Conservation (phyloP, 1,139 yeast species). For the Diutina pseudorugosa region DNA sequence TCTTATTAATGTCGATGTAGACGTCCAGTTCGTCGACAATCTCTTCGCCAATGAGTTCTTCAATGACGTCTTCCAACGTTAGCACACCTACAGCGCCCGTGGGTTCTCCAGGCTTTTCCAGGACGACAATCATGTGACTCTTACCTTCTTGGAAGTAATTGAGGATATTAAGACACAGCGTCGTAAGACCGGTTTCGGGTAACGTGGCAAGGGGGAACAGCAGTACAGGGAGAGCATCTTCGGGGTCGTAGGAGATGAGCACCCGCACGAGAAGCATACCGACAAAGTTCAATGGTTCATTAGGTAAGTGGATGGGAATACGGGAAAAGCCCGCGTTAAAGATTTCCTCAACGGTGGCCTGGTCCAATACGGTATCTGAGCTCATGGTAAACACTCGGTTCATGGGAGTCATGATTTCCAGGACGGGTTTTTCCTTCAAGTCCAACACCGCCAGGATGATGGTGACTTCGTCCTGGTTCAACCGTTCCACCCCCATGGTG, state of each 20-base stretch:
- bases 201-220: slow-evolving; percentile 91
- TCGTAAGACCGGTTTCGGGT: slow-evolving; percentile 86
- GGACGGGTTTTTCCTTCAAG: slow-evolving; percentile 81
- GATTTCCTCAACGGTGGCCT: slow-evolving; percentile 75
- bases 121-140: slow-evolving; percentile 92
- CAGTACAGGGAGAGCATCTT: slow-evolving; percentile 85
- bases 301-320: slow-evolving; percentile 89
- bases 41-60: slow-evolving; percentile 94
- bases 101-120: slow-evolving; percentile 78
- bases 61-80: slow-evolving; percentile 93
- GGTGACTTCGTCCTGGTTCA: slow-evolving; percentile 91
- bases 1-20: slow-evolving; percentile 79
- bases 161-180: slow-evolving; percentile 85
- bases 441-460: slow-evolving; percentile 91
- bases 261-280: slow-evolving; percentile 94
- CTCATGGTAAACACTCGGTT: slow-evolving; percentile 83
- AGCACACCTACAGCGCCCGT: slow-evolving; percentile 84
- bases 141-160: slow-evolving; percentile 97
- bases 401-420: slow-evolving; percentile 88
- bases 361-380: slow-evolving; percentile 75
- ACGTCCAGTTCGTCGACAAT: slow-evolving; percentile 97
- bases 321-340: slow-evolving; percentile 91
- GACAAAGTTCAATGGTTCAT: slow-evolving; percentile 80
- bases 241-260: slow-evolving; percentile 91
- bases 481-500: slow-evolving; percentile 90